Percentiles rank a stretch among this genome's conserved stretches.
Conservation (phyloP, 2,329 filamentous ascomycete species). For the Curvularia sp. region DNA sequence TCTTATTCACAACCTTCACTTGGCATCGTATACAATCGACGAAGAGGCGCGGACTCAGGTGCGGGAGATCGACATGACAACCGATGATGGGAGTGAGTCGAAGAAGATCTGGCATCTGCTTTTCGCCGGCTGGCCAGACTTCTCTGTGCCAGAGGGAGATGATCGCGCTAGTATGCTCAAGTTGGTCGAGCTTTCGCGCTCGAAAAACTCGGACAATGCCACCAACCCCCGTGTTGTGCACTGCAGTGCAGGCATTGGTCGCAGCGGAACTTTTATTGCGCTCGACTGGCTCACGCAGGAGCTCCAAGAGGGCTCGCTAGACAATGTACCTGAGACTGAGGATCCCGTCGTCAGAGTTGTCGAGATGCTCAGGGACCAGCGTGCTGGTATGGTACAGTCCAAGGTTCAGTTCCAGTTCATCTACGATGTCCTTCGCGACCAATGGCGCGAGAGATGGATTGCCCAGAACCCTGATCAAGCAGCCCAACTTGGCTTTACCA, state of each 20-base stretch:
- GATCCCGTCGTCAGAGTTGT: constrained; percentile 83
- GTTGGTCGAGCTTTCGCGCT: constrained; percentile 71
- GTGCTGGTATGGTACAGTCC: constrained; percentile 94
- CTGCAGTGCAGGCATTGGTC: constrained; percentile 86
- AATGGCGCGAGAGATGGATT: constrained; percentile 67
- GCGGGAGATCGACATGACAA: constrained; percentile 68
- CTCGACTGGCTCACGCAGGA: constrained; percentile 90
- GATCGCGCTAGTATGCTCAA: constrained; percentile 73
- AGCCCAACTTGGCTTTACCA: constrained; percentile 30
- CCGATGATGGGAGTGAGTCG: constrained; percentile 57
- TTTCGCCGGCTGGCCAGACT: constrained; percentile 90
- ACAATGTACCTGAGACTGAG: constrained; percentile 53
- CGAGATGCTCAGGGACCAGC: constrained; percentile 80
- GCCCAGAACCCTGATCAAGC: constrained; percentile 39
- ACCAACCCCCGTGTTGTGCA: constrained; percentile 74
- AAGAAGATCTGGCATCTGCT: constrained; percentile 82
- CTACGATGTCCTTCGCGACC: constrained; percentile 81
- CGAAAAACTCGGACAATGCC: constrained; percentile 58
- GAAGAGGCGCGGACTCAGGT: constrained; percentile 69
- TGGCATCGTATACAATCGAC: constrained; percentile 63
- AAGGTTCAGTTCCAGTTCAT: constrained; percentile 85
- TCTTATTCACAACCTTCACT: constrained; percentile 72
- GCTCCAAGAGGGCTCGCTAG: constrained; percentile 75
- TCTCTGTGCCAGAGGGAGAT: constrained; percentile 75
- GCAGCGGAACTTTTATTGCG: constrained; percentile 94